Conservation (phyloP, 768 basidiomycete species). For the Suillus sp. region DNA sequence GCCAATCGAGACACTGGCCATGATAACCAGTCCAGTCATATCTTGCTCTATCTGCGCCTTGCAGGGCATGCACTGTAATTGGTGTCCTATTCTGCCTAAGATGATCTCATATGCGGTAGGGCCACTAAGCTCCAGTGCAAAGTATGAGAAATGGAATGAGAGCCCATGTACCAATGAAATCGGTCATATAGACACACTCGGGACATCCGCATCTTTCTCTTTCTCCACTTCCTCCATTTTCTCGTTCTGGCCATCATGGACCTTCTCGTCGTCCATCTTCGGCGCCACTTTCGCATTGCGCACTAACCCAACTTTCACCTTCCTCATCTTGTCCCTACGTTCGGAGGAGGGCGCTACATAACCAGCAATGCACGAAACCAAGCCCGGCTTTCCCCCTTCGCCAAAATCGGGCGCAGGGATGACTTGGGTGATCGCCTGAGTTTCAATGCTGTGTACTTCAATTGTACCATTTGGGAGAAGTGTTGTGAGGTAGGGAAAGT, state of each 20-base stretch:
- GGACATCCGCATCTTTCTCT: constrained; percentile 7
- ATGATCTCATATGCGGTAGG: neutral
- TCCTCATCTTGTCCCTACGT: constrained; percentile 43
- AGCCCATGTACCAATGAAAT: neutral
- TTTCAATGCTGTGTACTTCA: constrained; percentile 79
- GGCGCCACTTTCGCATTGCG: constrained; percentile 15
- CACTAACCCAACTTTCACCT: constrained; percentile 33
- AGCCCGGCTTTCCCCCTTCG: constrained; percentile 32
- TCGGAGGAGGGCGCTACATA: constrained; percentile 46
- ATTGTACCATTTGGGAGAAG: constrained; percentile 79
- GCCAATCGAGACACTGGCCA: too few relatives aligned
- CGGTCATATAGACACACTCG: constrained; percentile 27
- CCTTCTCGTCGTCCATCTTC: constrained; percentile 12
- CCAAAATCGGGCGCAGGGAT: constrained; percentile 48
- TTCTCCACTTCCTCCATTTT: constrained; percentile 2
- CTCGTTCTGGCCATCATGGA: neutral
- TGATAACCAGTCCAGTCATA: too few relatives aligned
- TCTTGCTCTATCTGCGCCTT: neutral
- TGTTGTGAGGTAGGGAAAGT: constrained; percentile 79
- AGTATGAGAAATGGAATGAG: neutral
- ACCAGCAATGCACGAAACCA: constrained; percentile 34
- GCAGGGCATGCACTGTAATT: constrained; percentile 6
- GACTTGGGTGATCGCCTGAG: constrained; percentile 71
- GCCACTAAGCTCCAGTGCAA: neutral
- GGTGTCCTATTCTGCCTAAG: neutral